These are phyloP conservation scores for Exophiala calicioides DNA, from an alignment of 2,329 filamentous ascomycete species.

Conservation along the genomic window DNA sequence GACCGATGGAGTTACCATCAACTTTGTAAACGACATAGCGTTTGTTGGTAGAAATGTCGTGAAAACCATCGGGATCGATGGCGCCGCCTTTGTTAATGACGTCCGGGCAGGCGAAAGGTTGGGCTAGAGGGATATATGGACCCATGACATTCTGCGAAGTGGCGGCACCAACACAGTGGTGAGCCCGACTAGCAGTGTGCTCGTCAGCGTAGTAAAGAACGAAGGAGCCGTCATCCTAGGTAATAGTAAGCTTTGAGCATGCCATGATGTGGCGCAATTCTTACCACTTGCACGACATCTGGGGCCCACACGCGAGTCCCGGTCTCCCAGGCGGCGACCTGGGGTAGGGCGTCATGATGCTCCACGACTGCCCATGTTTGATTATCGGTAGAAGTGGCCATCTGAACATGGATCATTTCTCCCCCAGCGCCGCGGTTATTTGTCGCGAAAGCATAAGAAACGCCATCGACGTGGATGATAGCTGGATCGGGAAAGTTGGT, in stretches of 20 bases:
- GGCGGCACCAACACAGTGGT: constrained; percentile 61
- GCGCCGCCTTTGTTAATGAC: constrained; percentile 52
- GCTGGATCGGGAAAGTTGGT: constrained; percentile 46
- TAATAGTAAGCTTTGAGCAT: background rate
- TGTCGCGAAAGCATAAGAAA: constrained; percentile 62
- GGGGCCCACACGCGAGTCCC: constrained; percentile 62
- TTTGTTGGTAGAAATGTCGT: constrained; percentile 52
- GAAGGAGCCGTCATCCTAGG: constrained; percentile 51
- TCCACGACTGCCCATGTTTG: constrained; percentile 50
- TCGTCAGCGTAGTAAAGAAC: constrained; percentile 60
- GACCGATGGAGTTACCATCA: constrained; percentile 61
- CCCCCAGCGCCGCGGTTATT: constrained; percentile 44
- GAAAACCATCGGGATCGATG: constrained; percentile 64
- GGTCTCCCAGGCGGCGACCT: constrained; percentile 55
- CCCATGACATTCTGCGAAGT: constrained; percentile 51
- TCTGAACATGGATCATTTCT: constrained; percentile 49
- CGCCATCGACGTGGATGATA: constrained; percentile 52
- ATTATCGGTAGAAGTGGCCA: constrained; percentile 54
- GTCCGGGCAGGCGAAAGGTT: constrained; percentile 56
- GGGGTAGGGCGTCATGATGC: constrained; percentile 58
- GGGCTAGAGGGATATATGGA: constrained; percentile 53
- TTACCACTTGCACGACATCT: constrained; percentile 55
- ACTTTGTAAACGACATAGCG: constrained; percentile 67
- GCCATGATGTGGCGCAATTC: constrained; percentile 7
- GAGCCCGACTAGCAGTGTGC: constrained; percentile 38